phyloP scores from a whole-genome alignment of 2,329 filamentous ascomycete species.

The Exophiala bonariae region DNA sequence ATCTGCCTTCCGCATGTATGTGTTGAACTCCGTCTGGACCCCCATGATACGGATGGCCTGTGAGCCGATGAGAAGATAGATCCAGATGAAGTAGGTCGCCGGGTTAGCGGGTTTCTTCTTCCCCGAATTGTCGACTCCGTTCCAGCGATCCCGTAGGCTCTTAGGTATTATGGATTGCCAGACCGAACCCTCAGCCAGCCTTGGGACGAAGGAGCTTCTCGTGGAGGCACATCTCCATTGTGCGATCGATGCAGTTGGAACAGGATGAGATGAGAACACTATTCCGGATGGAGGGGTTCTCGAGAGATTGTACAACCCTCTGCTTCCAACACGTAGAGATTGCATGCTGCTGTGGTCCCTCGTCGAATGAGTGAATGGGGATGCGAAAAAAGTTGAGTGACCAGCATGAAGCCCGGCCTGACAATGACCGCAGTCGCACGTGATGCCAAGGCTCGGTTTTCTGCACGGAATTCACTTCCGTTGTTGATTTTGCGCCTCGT shows the following conservation, averaged over 20 bases:
- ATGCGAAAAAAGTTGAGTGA: too few species aligned
- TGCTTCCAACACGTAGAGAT: too few species aligned
- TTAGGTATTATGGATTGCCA: conserved; percentile 72
- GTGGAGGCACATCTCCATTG: conserved; percentile 11
- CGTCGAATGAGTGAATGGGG: too few species aligned
- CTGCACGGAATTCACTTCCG: too few species aligned
- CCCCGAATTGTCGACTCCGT: conserved; percentile 40
- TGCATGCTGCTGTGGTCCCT: too few species aligned
- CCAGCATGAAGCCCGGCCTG: too few species aligned
- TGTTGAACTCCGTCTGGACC: conserved; percentile 71
- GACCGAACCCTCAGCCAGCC: conserved; percentile 59
- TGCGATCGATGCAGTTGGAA: neutral
- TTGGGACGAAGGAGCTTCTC: conserved; percentile 20
- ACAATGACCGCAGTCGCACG: neutral
- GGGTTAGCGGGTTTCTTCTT: conserved; percentile 69
- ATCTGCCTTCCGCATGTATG: conserved; percentile 74
- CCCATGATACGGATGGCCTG: conserved; percentile 93
- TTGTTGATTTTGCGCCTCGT: too few species aligned
- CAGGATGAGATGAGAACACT: neutral
- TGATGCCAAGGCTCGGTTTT: too few species aligned
- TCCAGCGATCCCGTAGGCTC: conserved; percentile 42
- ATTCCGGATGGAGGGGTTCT: too few species aligned
- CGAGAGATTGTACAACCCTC: too few species aligned
- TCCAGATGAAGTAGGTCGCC: conserved; percentile 77
- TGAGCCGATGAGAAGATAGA: conserved; percentile 85